Percentiles rank a stretch among this genome's conserved stretches.
These are phyloP conservation scores for Ceratopteris richardii DNA, from an alignment of 75 land plant species.

Conservation along the genomic window DNA sequence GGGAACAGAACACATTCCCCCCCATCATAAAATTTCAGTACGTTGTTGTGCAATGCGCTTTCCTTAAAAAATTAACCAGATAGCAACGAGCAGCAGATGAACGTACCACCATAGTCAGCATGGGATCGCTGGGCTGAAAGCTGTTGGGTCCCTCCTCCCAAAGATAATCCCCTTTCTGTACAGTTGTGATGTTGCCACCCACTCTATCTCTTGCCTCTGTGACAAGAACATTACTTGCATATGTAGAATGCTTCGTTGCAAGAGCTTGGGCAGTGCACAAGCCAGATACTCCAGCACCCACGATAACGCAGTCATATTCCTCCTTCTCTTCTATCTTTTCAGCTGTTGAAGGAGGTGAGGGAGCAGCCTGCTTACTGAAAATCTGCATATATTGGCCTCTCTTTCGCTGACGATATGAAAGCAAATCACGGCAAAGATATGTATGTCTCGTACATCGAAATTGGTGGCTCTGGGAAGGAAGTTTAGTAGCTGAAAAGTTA, in stretches of 20 bases:
- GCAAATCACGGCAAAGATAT: too few relatives aligned
- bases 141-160: constrained; percentile 99
- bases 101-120: constrained; percentile 73
- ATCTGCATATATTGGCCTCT: too few relatives aligned
- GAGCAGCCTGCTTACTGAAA: too few relatives aligned
- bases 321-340: background rate
- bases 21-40: too few relatives aligned
- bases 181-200: constrained; percentile 82
- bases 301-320: constrained; percentile 70
- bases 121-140: constrained; percentile 90
- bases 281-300: constrained; percentile 87
- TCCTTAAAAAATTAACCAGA: too few relatives aligned
- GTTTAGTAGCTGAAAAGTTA: too few relatives aligned
- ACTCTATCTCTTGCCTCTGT: constrained; percentile 84
- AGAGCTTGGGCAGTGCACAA: constrained; percentile 86
- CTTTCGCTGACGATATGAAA: too few relatives aligned
- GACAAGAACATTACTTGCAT: constrained; percentile 39
- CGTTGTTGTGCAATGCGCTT: too few relatives aligned
- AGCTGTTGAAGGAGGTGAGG: constrained; percentile 2
- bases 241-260: constrained; percentile 38
- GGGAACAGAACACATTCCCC: too few relatives aligned
- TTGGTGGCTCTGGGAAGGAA: background rate
- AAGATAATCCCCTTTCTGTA: constrained; percentile 71
- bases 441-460: too few relatives aligned
- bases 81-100: background rate